phyloP scores from a whole-genome alignment of 148 eudicot species.

The Fallopia convolvulus region DNA sequence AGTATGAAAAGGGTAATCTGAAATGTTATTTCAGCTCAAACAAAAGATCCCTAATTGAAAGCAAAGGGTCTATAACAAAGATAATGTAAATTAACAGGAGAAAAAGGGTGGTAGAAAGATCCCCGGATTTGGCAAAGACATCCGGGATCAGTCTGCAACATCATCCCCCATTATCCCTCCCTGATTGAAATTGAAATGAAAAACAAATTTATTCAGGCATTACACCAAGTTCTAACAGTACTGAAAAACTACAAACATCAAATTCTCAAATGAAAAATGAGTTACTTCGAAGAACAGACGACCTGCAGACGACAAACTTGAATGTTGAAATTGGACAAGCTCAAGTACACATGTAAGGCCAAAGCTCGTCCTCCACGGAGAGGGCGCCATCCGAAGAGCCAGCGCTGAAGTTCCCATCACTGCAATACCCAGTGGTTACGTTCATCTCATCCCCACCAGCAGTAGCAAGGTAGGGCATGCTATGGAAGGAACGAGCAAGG shows the following conservation, averaged over 20 bases:
- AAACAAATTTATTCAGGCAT: background rate
- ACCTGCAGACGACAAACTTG: background rate
- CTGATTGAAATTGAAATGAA: background rate
- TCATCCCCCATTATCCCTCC: background rate
- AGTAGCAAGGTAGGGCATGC: background rate
- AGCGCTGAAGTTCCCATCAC: slow-evolving; percentile 22
- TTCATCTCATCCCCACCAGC: background rate
- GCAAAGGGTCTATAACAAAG: background rate
- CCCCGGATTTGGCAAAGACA: slow-evolving; percentile 1
- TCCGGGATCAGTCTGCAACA: slow-evolving; percentile 6
- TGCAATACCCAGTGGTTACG: background rate
- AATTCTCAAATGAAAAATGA: background rate
- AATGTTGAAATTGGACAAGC: background rate
- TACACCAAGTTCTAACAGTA: background rate
- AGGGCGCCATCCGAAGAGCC: slow-evolving; percentile 16
- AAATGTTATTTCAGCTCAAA: slow-evolving; percentile 6
- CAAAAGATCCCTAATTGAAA: slow-evolving; percentile 8
- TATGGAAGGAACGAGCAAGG: background rate
- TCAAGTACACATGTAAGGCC: slow-evolving; percentile 17
- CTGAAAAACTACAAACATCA: background rate
- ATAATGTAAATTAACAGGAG: slow-evolving; percentile 9
- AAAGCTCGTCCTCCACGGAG: slow-evolving; percentile 12
- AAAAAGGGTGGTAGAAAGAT: background rate
- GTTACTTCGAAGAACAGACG: slow-evolving; percentile 2
- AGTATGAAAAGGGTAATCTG: slow-evolving; percentile 1